Conservation (phyloP, 805 yeast genomes). For the Saccharomycopsis fermentans region DNA sequence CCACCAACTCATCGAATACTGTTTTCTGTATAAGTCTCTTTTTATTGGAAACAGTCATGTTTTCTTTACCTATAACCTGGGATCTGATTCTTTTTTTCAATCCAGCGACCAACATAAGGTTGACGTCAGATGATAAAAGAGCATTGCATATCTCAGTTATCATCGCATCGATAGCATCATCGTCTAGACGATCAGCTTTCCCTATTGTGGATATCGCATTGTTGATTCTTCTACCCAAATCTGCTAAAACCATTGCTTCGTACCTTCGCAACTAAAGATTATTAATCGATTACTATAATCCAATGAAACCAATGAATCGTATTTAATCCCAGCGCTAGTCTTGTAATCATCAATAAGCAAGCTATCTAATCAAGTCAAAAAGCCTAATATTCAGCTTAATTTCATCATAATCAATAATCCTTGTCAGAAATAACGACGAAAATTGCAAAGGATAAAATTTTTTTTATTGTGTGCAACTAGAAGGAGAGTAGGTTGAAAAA, state of each 20-base stretch:
- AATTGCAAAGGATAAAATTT: background rate
- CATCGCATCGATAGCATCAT: slow-evolving; percentile 54
- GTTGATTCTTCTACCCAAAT: slow-evolving; percentile 67
- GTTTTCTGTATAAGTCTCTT: slow-evolving; percentile 80
- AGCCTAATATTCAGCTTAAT: no score
- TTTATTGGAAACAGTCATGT: slow-evolving; percentile 51
- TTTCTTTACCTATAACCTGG: slow-evolving; percentile 42
- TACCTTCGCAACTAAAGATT: background rate
- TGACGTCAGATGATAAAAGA: slow-evolving; percentile 87
- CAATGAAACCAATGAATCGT: background rate
- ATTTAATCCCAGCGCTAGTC: no score
- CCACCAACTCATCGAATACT: slow-evolving; percentile 86
- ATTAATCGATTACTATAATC: background rate
- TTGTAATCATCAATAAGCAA: no score
- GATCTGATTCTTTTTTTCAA: slow-evolving; percentile 62
- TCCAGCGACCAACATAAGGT: slow-evolving; percentile 69
- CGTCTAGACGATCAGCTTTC: slow-evolving; percentile 48
- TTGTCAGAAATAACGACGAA: background rate
- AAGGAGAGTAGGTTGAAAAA: background rate
- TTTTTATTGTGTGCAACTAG: background rate
- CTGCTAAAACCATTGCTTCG: slow-evolving; percentile 33
- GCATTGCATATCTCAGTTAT: slow-evolving; percentile 87
- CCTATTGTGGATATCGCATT: slow-evolving; percentile 60
- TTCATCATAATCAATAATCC: background rate
- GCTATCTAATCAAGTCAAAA: no score